phyloP scores from a whole-genome alignment of 176 grass and related monocot species.

The Metroxylon sagu region DNA sequence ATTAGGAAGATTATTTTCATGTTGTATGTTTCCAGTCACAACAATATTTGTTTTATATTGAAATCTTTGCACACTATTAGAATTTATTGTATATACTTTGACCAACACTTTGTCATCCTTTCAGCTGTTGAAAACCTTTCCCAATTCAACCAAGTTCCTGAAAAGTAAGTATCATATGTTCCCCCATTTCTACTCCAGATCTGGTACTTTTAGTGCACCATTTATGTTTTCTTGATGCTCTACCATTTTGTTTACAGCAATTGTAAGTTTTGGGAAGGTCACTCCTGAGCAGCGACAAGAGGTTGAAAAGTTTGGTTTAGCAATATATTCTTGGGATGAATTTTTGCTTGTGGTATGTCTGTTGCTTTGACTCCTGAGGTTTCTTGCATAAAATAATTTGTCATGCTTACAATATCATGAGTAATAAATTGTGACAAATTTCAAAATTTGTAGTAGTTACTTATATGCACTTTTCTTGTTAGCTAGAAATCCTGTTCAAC shows the following conservation, averaged over 20 bases:
- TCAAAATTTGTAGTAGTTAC: too few species aligned
- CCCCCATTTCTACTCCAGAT: neutral
- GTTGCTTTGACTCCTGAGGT: neutral
- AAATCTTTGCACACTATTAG: too few species aligned
- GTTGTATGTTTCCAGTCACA: too few species aligned
- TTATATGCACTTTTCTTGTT: too few species aligned
- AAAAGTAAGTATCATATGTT: slow-evolving; percentile 53
- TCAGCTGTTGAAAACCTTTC: slow-evolving; percentile 74
- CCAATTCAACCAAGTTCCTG: slow-evolving; percentile 46
- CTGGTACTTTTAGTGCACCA: neutral
- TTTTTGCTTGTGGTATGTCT: slow-evolving; percentile 59
- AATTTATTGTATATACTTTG: too few species aligned
- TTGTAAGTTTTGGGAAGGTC: slow-evolving; percentile 82
- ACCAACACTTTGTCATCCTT: neutral
- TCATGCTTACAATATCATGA: too few species aligned
- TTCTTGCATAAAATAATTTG: too few species aligned
- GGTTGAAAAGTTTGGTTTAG: slow-evolving; percentile 46
- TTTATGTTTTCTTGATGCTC: slow-evolving; percentile 4
- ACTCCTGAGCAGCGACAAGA: slow-evolving; percentile 64
- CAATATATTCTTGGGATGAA: slow-evolving; percentile 89
- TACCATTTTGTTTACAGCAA: slow-evolving; percentile 24
- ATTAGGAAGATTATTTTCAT: too few species aligned
- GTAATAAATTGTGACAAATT: too few species aligned
- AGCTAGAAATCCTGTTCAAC: too few species aligned
- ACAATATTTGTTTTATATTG: too few species aligned